Percentiles rank a stretch among this genome's conserved stretches.
Conservation (phyloP, 2,329 filamentous ascomycete genomes). For the Zymoseptoria crescenta region DNA sequence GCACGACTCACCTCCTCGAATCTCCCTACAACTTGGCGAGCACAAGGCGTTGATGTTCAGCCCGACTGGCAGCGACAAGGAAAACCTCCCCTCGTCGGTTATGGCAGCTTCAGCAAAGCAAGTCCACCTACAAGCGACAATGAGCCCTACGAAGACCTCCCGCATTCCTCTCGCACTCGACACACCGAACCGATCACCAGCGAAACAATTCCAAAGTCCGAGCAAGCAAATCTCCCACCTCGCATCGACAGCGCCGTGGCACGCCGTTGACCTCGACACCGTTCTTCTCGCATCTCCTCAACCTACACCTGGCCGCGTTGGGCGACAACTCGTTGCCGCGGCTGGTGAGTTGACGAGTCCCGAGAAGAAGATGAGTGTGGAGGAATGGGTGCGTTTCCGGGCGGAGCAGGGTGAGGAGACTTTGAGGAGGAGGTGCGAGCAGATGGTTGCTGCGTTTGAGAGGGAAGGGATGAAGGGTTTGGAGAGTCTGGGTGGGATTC, state of each 20-base stretch:
- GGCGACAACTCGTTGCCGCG: constrained; percentile 35
- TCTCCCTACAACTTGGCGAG: constrained; percentile 6
- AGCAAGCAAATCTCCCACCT: constrained; percentile 43
- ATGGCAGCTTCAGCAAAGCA: constrained; percentile 27
- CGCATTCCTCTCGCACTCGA: constrained; percentile 37
- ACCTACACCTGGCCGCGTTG: constrained; percentile 19
- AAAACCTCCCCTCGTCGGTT: constrained; percentile 28
- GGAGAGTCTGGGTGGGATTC: constrained; percentile 64
- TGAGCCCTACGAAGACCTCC: constrained; percentile 28
- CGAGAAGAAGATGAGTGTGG: constrained; percentile 85
- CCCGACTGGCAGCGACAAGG: constrained; percentile 33
- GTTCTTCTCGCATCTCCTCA: constrained; percentile 49
- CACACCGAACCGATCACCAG: constrained; percentile 29
- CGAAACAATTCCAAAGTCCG: constrained; percentile 22
- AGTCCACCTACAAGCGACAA: constrained; percentile 12
- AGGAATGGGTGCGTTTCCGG: constrained; percentile 83
- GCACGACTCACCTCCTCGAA: constrained; percentile 4
- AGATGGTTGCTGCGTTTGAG: constrained; percentile 75
- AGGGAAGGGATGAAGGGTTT: constrained; percentile 72
- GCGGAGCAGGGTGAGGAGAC: constrained; percentile 72
- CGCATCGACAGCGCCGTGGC: constrained; percentile 57
- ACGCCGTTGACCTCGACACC: constrained; percentile 64
- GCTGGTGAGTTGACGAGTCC: constrained; percentile 56
- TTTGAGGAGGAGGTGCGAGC: constrained; percentile 73
- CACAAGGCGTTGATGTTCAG: constrained; percentile 15